Evolutionary conservation across 345 rosid genomes (phyloP).

Genomic region (Rhodamnia rubescens): DNA sequence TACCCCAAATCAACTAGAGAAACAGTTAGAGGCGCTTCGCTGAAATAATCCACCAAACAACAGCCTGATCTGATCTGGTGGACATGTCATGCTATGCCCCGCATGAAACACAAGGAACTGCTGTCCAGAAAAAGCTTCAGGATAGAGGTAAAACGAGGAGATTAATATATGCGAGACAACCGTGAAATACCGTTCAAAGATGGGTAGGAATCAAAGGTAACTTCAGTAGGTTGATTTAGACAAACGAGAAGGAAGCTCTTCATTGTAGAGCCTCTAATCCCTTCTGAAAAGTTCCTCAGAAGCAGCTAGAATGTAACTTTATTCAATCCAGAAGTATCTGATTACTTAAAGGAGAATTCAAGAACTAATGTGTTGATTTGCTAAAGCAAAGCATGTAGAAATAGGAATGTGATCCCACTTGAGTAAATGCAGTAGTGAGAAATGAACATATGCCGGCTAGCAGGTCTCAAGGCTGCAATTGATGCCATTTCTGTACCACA

Average conservation of each 20-base stretch:
- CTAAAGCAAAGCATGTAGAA: not conserved
- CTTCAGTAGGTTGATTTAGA: not conserved
- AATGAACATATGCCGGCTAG: not conserved
- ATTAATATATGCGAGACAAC: not conserved
- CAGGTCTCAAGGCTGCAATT: not conserved
- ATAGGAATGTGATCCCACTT: not conserved
- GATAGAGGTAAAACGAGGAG: not conserved
- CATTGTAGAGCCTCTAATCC: not conserved
- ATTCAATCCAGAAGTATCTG: not conserved
- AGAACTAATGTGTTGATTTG: not conserved
- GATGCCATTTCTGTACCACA: not conserved
- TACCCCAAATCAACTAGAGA: not conserved
- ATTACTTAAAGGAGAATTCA: not conserved
- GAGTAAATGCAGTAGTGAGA: not conserved
- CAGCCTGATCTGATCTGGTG: not conserved
- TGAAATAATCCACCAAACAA: not conserved
- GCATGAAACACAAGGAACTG: not conserved
- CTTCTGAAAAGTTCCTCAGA: not conserved
- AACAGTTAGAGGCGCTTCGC: not conserved
- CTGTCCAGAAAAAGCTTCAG: not conserved
- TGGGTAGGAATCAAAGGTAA: not conserved
- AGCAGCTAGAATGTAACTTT: not conserved
- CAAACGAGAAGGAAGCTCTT: not conserved
- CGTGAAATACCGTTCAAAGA: not conserved
- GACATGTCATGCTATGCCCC: not conserved